Percentiles rank a stretch among this genome's conserved stretches.
These are phyloP conservation scores for Fusarium sp. DNA, from an alignment of 2,329 filamentous ascomycete genomes.

Conservation along the genomic window DNA sequence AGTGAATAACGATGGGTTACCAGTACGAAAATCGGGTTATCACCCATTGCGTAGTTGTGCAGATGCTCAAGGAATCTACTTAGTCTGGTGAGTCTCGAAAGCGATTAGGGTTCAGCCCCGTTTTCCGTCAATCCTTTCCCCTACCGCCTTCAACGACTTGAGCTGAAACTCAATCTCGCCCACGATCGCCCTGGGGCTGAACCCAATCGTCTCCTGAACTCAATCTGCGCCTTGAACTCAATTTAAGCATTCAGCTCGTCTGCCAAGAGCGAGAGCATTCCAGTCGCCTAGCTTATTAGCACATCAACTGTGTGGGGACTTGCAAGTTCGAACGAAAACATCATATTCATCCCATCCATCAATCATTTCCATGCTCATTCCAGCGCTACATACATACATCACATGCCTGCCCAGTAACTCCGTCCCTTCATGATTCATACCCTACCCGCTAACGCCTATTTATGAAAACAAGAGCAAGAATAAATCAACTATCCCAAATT, in stretches of 20 bases:
- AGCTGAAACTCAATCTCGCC: no score
- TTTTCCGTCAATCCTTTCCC: not conserved
- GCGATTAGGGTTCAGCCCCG: no score
- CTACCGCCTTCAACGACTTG: not conserved
- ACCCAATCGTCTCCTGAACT: not conserved
- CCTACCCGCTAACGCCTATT: not conserved
- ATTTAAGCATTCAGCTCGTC: constrained; percentile 11
- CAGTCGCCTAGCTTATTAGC: not conserved
- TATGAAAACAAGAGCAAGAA: not conserved
- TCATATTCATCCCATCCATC: constrained; percentile 10
- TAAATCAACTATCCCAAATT: constrained; percentile 73
- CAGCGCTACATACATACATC: not conserved
- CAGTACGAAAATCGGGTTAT: no score
- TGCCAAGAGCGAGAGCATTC: constrained; percentile 23
- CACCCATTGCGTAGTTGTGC: no score
- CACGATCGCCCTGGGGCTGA: not conserved
- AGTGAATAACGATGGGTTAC: no score
- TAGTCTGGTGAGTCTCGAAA: no score
- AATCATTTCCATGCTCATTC: constrained; percentile 17
- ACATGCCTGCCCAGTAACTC: not conserved
- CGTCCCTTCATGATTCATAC: not conserved
- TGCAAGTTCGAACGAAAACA: not conserved
- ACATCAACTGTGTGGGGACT: not conserved
- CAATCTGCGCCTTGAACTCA: constrained; percentile 20
- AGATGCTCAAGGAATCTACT: no score